Evolutionary conservation across 208 protist genomes (phyloP).

Genomic region (Crithidia thermophila): DNA sequence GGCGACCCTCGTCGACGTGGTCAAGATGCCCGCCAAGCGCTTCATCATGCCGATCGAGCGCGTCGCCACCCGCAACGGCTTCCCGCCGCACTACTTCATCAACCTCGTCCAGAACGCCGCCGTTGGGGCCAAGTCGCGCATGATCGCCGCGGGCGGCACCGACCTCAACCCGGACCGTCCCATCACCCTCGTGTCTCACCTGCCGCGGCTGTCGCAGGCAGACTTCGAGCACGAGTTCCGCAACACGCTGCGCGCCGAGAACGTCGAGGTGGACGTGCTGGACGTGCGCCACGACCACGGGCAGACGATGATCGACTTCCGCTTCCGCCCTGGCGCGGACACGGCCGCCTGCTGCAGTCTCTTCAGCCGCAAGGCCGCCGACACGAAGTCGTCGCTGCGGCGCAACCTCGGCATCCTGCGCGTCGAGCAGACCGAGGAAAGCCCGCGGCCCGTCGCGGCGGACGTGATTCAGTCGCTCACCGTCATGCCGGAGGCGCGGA

Average conservation of each 20-base stretch:
- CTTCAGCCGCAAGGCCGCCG: constrained; percentile 80
- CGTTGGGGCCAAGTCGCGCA: constrained; percentile 47
- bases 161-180: constrained; percentile 75
- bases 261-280: constrained; percentile 62
- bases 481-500: constrained; percentile 71
- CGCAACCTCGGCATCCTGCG: constrained; percentile 83
- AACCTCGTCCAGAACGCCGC: constrained; percentile 66
- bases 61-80: constrained; percentile 71
- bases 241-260: constrained; percentile 46
- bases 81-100: constrained; percentile 60
- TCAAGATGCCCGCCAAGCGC: constrained; percentile 69
- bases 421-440: constrained; percentile 71
- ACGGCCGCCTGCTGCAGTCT: constrained; percentile 64
- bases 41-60: constrained; percentile 83
- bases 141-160: constrained; percentile 33
- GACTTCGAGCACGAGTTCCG: constrained; percentile 88
- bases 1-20: constrained; percentile 70
- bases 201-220: constrained; percentile 64
- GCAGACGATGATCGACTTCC: constrained; percentile 80
- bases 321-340: constrained; percentile 53
- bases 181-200: constrained; percentile 71
- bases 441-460: constrained; percentile 42
- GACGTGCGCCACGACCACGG: constrained; percentile 61
- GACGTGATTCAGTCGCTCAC: constrained; percentile 63
- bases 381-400: constrained; percentile 80